Evolutionary conservation across 306 rosid species (phyloP).

Genomic region (Carpinus viminea): DNA sequence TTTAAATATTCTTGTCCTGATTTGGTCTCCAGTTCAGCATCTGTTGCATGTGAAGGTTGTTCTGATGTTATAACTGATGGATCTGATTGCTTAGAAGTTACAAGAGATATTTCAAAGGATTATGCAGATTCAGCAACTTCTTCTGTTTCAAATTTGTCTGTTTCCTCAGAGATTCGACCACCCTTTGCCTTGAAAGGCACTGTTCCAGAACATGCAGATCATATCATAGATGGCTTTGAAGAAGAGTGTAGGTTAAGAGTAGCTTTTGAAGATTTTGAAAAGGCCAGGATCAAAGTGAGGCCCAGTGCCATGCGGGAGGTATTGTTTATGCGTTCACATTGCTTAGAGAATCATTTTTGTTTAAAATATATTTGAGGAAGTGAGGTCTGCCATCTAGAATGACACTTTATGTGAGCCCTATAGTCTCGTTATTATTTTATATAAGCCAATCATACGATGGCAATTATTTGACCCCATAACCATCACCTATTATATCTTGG

Average conservation of each 20-base stretch:
- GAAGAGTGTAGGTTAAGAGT: slow-evolving; percentile 52
- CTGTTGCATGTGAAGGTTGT: slow-evolving; percentile 22
- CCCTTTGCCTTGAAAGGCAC: slow-evolving; percentile 32
- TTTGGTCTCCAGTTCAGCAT: slow-evolving; percentile 21
- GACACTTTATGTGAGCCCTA: not conserved
- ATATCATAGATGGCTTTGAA: slow-evolving; percentile 30
- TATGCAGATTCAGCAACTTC: slow-evolving; percentile 39
- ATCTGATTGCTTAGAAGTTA: slow-evolving; percentile 32
- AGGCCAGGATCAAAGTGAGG: slow-evolving; percentile 74
- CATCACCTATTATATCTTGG: not conserved
- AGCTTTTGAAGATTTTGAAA: slow-evolving; percentile 75
- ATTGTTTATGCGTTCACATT: slow-evolving; percentile 23
- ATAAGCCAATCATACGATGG: not conserved
- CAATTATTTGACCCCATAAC: slow-evolving; percentile 1
- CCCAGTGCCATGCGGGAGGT: slow-evolving; percentile 99
- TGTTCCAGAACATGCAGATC: slow-evolving; percentile 35
- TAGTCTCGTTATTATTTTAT: not conserved
- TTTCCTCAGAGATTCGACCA: slow-evolving; percentile 32
- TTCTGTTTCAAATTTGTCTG: slow-evolving; percentile 35
- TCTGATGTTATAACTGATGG: slow-evolving; percentile 30
- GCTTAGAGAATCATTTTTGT: slow-evolving; percentile 14
- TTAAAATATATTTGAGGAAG: not conserved
- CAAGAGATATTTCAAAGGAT: slow-evolving; percentile 26
- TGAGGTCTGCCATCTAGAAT: slow-evolving; percentile 14
- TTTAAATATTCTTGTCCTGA: slow-evolving; percentile 31